Evolutionary conservation across 441 rosid species (phyloP), one percentile per base, ranked within the genome.

Genomic region (Melastoma candidum): DNA sequence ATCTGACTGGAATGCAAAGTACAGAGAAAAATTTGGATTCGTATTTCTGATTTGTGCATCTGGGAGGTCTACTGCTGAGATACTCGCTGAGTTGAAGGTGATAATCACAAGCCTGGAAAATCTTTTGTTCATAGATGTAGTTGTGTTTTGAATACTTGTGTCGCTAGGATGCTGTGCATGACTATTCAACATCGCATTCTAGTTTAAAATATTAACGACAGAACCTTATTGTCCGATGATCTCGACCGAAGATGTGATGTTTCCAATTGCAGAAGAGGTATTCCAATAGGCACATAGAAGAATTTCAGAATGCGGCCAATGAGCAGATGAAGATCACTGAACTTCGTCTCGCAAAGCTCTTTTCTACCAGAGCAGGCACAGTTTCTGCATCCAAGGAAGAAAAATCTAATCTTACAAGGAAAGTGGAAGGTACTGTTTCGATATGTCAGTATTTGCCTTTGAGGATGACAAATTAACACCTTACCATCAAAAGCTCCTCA

Each of bases 261-360:
- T 51, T 51, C 8, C 24, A 61, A 61, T 65, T 41, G 60, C 60
- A 90, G 97, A 82, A 63, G 56, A 71, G 97, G 57, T 87, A 75
- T 65, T 54, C 58, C 39, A 90, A 85, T 63, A 80, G 81, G 71
- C 95, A 95, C 12, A 71, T 90, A 51, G 58, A 75, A 26, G 96
- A 90, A 71, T 74, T 87, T 48, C 93, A 87, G 76, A 73, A 68
- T 65, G 96, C 88, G 53, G 95, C 97, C 26, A 72, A 71, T 61
- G 93, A 87, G 71, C 97, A 87, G 65, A 83, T 87, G 97, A 81
- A 85, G 67, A 14, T 90, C 63, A 87, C 73, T 24, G 90, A 90
- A 75, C 70, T 85, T 52, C 87, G 96, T 24, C 81, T 90, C 11
- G 76, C 73, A 47, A 90, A 87, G 68, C 82, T 90, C 51, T 75